Base-by-base conservation (phyloP, 495 filamentous ascomycete species). In the Letharia lupina region DNA sequence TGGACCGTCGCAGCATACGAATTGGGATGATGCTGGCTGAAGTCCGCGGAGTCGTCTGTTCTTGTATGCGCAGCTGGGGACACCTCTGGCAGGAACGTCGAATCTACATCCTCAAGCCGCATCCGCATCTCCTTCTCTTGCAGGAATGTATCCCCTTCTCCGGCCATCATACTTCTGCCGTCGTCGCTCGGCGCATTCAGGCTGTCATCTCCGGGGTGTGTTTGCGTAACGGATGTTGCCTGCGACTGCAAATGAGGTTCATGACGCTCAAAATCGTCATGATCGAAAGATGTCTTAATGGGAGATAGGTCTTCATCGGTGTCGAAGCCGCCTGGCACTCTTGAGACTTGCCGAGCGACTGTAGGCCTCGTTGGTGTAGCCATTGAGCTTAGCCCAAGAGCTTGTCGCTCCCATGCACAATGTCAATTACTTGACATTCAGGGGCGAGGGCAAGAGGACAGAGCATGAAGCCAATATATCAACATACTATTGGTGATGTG, bases 21-120 rank as follows among this genome's bases (percentile, higher is more conserved):
- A 47, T 44, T 47, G 28, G 58, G 11, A 31, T 42, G 37, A 11
- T 33, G 52, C 40, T 57, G 56, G 20, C 63, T 85, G 73, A 87
- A 87, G 68, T 87, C 72, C 73, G 79, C 88, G 60, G 85, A 89
- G 72, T 90, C 87, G 73, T 89, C 86, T 37, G 72, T 72, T 39
- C 64, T 37, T 18, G 65, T 33, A 31, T 47, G 63, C 37, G 67
- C 74, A 60, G 78, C 70, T 45, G 80, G 75, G 39, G 81, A 84
- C 4, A 80, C 73, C 39, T 81, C 80, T 0, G 81, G 81, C 48
- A 92, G 62, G 69, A 96, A 95, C 71, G 90, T 95, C 11, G 91
- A 95, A 73, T 96, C 92, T 66, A 94, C 84, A 72, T 96, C 91
- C 78, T 90, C 87, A 65, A 96, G 73, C 73, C 89, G 88, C 64